phyloP scores from a whole-genome alignment of 225 moss, liverwort and hornwort species.

The Sphagnum contortum region DNA sequence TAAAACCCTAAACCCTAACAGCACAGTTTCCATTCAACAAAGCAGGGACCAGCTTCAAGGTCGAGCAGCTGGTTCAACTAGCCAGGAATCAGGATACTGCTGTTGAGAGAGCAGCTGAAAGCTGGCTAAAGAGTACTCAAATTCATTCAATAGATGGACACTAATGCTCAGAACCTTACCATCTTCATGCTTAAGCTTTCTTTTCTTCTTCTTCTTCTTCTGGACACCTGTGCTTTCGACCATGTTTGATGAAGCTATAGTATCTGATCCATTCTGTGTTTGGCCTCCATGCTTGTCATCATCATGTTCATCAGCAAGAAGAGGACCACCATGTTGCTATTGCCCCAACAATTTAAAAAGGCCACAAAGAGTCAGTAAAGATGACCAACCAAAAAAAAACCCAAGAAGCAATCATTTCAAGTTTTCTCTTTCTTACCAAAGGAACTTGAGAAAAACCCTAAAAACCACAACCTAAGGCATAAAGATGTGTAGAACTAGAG shows the following conservation, averaged over 20 bases:
- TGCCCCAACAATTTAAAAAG: neutral
- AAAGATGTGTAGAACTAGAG: too few species aligned
- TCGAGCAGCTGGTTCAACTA: neutral
- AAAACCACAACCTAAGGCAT: too few species aligned
- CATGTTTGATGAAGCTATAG: slow-evolving; percentile 3
- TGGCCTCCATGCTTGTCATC: slow-evolving; percentile 9
- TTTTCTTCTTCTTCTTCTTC: slow-evolving; percentile 29
- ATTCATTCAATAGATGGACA: neutral
- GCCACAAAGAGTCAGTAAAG: too few species aligned
- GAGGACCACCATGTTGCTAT: slow-evolving; percentile 18
- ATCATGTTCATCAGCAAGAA: neutral
- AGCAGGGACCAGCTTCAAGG: too few species aligned
- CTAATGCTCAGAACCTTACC: slow-evolving; percentile 6
- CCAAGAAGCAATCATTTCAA: too few species aligned
- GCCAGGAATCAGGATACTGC: neutral
- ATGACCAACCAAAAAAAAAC: too few species aligned
- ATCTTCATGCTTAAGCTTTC: slow-evolving; percentile 16
- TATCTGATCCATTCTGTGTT: slow-evolving; percentile 1
- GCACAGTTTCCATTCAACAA: too few species aligned
- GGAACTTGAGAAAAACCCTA: too few species aligned
- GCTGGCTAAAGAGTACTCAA: neutral
- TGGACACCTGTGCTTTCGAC: slow-evolving; percentile 20
- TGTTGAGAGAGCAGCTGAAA: neutral
- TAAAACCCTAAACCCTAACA: neutral
- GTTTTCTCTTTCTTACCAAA: too few species aligned